Base-by-base conservation (phyloP, 2,329 filamentous ascomycete species). In the Fusarium foetens region DNA sequence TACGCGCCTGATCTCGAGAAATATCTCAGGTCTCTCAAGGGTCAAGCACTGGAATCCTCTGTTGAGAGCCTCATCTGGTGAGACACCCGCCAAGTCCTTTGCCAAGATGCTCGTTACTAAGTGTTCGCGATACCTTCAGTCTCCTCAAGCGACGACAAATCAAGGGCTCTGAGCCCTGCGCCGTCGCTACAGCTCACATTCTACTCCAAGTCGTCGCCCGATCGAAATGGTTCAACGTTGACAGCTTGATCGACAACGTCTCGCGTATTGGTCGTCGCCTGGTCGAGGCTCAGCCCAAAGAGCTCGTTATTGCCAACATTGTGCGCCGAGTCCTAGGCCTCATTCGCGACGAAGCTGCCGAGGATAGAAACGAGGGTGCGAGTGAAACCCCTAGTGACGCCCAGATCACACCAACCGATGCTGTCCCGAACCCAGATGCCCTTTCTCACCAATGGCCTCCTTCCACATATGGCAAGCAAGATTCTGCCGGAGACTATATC, bases 251-350 rank as follows among this genome's bases (percentile, higher is more conserved):
- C 66, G 89, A 92, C 75, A 91, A 93, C 73, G 91, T 99, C 69
- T 91, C 93, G 72, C 88, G 91, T 66, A 91, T 95, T 29, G 96
- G 96, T 62, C 88, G 90, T 75, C 89, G 91, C 61, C 86, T 99
- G 46, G 91, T 93, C 39, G 89, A 92, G 61, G 95, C 96, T 12
- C 94, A 97, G 77, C 95, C 95, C 21, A 90, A 92, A 68, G 96
- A 98, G 83, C 91, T 97, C 75, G 94, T 94, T 9, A 94, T 98
- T 48, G 95, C 94, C 58, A 99, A 99, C 79, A 95, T 99, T 75
- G 94, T 98, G 51, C 91, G 95, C 68, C 91, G 96, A 70, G 93
- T 98, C 5, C 85, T 99, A 41, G 93, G 94, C 46, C 87, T 99
- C 71, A 96, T 99, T 72, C 91, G 96, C 57, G 95, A 98, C 78